Conservation (phyloP, 495 filamentous ascomycete species). For the Paragyromitra xinjiangensis region DNA sequence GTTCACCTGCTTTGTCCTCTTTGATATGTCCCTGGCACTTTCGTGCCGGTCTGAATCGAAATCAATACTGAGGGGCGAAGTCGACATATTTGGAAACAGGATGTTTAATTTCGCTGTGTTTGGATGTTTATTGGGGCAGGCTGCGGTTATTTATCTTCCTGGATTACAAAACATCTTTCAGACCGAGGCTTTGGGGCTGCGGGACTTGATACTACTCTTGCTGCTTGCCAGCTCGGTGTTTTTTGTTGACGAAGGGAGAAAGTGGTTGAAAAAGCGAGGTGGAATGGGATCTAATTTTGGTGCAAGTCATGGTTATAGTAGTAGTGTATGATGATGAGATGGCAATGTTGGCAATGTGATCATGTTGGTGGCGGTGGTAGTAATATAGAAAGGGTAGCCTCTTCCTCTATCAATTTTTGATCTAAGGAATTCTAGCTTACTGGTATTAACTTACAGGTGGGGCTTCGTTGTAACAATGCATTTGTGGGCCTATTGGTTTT, state of each 20-base stretch:
- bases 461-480: conserved; percentile 16
- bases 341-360: background rate
- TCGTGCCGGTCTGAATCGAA: conserved; percentile 92
- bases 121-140: conserved; percentile 81
- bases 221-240: conserved; percentile 85
- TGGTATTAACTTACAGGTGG: background rate
- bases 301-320: conserved; percentile 49
- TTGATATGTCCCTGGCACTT: conserved; percentile 98
- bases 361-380: background rate
- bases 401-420: background rate
- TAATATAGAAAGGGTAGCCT: conserved; percentile 16
- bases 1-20: conserved; percentile 97
- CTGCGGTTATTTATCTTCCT: conserved; percentile 91
- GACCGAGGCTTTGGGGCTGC: conserved; percentile 80
- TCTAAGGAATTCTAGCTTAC: background rate
- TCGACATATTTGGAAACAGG: conserved; percentile 80
- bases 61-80: conserved; percentile 83
- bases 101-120: conserved; percentile 97
- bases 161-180: conserved; percentile 93
- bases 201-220: conserved; percentile 76
- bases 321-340: conserved; percentile 42
- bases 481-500: conserved; percentile 3
- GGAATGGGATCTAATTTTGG: conserved; percentile 45
- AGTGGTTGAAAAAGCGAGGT: conserved; percentile 60
- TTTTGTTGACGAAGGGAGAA: conserved; percentile 91